Percentiles rank a stretch among this genome's conserved stretches.
These are phyloP conservation scores for Wickerhamiella domercqiae DNA, from an alignment of 805 yeast species.

Conservation along the genomic window DNA sequence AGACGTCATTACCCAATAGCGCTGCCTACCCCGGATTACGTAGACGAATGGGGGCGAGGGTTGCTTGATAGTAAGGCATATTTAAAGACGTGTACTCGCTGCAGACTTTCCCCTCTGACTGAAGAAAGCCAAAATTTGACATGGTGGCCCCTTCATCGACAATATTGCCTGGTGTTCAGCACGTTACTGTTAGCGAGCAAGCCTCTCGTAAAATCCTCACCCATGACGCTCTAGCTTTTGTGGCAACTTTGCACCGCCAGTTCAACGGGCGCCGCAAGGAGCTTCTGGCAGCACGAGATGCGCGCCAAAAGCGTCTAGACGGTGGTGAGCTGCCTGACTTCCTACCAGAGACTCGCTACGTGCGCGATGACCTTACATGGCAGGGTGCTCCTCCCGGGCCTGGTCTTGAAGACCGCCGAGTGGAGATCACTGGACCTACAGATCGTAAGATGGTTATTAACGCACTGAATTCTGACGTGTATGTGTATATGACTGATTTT, in stretches of 20 bases:
- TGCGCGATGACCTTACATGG: constrained; percentile 55
- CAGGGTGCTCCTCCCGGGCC: constrained; percentile 55
- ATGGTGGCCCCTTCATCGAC: constrained; percentile 19
- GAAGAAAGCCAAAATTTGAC: too few relatives aligned
- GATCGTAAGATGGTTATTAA: constrained; percentile 65
- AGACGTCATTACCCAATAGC: too few relatives aligned
- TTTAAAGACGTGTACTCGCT: too few relatives aligned
- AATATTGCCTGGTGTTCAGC: constrained; percentile 34
- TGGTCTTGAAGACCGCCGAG: constrained; percentile 56
- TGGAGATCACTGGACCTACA: constrained; percentile 64
- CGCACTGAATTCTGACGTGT: constrained; percentile 53
- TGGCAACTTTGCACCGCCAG: constrained; percentile 51
- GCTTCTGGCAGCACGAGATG: constrained; percentile 40
- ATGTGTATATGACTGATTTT: constrained; percentile 63
- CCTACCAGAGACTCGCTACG: constrained; percentile 45
- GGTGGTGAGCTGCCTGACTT: constrained; percentile 53
- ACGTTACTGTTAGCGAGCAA: constrained; percentile 37
- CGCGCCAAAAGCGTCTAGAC: constrained; percentile 41
- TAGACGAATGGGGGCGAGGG: too few relatives aligned
- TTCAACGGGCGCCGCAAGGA: constrained; percentile 42
- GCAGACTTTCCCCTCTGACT: too few relatives aligned
- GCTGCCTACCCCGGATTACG: too few relatives aligned
- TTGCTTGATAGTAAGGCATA: too few relatives aligned
- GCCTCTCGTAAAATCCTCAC: constrained; percentile 41
- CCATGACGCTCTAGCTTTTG: constrained; percentile 46